Evolutionary conservation across 345 rosid genomes (phyloP), one percentile per base, ranked within the genome.

Genomic region (Triadica sebifera): DNA sequence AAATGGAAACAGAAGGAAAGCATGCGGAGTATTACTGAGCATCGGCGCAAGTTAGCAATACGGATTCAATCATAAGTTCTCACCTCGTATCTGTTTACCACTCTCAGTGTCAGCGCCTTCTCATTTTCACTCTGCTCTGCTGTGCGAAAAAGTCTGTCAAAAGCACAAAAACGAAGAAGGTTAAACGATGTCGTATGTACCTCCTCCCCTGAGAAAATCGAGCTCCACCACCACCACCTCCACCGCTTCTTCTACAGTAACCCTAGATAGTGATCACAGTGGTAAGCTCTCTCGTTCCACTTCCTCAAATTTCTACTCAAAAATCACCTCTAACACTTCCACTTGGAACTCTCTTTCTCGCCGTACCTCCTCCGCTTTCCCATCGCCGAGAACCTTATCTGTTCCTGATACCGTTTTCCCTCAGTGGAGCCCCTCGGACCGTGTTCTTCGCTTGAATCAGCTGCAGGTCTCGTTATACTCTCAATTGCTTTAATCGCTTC

Each of bases 341-440:
- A 50, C 71, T 38, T 63, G 51, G 67, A 41, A 72, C 43, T 50
- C 52, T 46, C 62, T 19, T 11, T 71, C 60, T 51, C 75, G 79
- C 34, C 81, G 80, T 38, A 19, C 34, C 74, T 57, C 73, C 51
- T 8, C 43, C 52, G 17, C 55, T 20, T 20, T 25, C 17, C 8
- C 53, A 39, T 53, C 70, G 4, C 61, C 49, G 38, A 56, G 80
- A 67, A 41, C 77, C 43, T 70, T 65, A 59, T 34, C 79, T 29
- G 46, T 72, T 12, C 81, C 83, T 16, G 75, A 80, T 15, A 75
- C 81, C 22, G 81, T 83, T 49, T 71, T 65, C 43, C 68, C 75
- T 50, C 61, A n/a, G 56, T 83, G 86, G 86, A 80, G 51, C 16
- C 86, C 86, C 41, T 77, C 86, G 45, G 81, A 83, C 60, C 86